Evolutionary conservation across 2,329 filamentous ascomycete genomes (phyloP), one percentile per base, ranked within the genome.

Genomic region (Atkinsonella hypoxylon): DNA sequence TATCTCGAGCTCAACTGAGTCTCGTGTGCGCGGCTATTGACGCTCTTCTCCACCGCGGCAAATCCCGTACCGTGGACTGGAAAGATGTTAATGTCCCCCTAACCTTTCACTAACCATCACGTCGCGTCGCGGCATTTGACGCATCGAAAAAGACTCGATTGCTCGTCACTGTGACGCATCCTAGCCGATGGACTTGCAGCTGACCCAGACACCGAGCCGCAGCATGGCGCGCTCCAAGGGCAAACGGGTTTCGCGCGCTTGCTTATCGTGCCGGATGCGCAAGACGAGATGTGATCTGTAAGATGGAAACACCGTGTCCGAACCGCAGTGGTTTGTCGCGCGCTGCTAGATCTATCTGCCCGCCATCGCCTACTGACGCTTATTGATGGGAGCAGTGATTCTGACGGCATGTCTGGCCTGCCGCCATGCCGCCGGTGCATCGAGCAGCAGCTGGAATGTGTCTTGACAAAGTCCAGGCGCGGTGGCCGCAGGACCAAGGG

Each of bases 391-490:
- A 41, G 10, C 34, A 67, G 64, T 26, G 64, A 65, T 47, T 58
- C 60, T 1, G 65, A 60, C 34, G 67, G 66, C 22, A 58, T 59
- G n/a, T 63, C 67, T 17, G 64, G 64, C 12, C 54, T 57, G 12
- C 64, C 64, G 5, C 69, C 67, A 2, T 71, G 69, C 51, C 62
- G 66, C 17, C 59, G 67, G 48, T 71, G 69, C 48, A 56, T 65
- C 43, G 63, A 69, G 44, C 63, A 69, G 45, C 55, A 63, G 47
- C 62, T 64, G 39, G 62, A 70, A 51, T 71, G 69, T 47, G 59
- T 70, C 13, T 59, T 71, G 31, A 67, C 67, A n/a, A 68, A 65
- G 5, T 71, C 68, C 11, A 61, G 62, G 31, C 62, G 69, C 15
- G 67, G 68, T 12, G 67, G 68, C 13, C 62, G 65, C 34, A 62